Evolutionary conservation across 2,329 filamentous ascomycete genomes (phyloP), one percentile per base, ranked within the genome.

Genomic region (Fusarium ambrosium): DNA sequence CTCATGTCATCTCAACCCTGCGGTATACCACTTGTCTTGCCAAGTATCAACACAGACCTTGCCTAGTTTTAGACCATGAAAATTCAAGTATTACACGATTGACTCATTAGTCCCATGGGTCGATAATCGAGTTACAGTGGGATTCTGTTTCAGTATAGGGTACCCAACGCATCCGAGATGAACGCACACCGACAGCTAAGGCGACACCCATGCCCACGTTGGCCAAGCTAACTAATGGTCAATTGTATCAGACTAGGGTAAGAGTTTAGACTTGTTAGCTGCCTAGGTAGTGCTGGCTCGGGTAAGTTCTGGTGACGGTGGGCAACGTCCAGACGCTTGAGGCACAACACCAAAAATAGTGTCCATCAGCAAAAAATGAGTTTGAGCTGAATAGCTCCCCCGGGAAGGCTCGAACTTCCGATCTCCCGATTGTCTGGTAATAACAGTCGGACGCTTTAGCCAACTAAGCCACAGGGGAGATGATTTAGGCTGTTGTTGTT

Each of bases 361-460:
- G 10, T 1, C 10, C 32, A 24, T 18, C 14, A 13, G 1, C 55
- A 58, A 58, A 59, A 59, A 41, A 4, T 4, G 1, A 29, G 13
- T 10, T 2, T 41, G 13, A 18, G 16, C 53, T 56, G 37, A 61
- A 24, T 63, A 63, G 16, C 70, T 79, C 77, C 77, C 77, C 77
- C 77, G 77, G 77, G 72, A 79, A 79, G 77, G 77, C 70, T 79
- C 77, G 77, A 79, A 79, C 77, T 79, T 77, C 73, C 75, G 77
- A 79, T 78, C 77, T 79, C 76, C 74, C 76, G 77, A 79, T 79
- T 74, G 72, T 75, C 74, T 76, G 64, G 89, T 60, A 60, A 36
- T 63, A 63, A 89, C 87, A 89, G 87, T 89, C 87, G 86, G 84
- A 89, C 87, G 87, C 87, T 87, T 87, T 89, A 89, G 86, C 87